Evolutionary conservation across 805 yeast species (phyloP), one percentile per base, ranked within the genome.

Genomic region (Kodamaea laetipori): DNA sequence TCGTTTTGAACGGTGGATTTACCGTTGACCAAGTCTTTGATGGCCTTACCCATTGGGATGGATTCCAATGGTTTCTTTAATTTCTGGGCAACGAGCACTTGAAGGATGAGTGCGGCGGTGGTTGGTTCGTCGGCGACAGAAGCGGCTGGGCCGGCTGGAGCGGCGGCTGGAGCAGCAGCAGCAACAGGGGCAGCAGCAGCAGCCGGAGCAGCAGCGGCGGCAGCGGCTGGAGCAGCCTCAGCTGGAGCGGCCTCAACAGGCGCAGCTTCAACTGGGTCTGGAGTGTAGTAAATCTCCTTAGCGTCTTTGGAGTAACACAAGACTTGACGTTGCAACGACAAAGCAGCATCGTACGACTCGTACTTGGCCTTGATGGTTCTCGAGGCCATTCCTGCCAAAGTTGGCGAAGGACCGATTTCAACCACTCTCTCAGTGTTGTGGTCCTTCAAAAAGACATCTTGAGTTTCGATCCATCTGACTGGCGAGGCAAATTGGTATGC

Each of bases 401-500:
- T 94, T 48, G 99, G 98, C 38, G 98, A 90, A 49, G 99, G 99
- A 44, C 99, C 99, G 52, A 94, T 88, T 71, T 94, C 99, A 54
- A 94, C 97, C 49, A 94, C 92, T 63, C 99, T 81, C 73, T 95
- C 99, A 49, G 97, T 86, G 71, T 92, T 90, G 80, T 81, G 85
- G 57, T 90, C 94, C 66, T 87, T 86, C 65, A 94, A 80, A 64
- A 94, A 86, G 46, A 94, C 98, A 74, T 94, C 99, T 72, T 94
- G 99, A 50, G 99, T 94, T 67, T 95, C 99, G 67, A 95, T 94
- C 98, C 99, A 94, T 78, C 98, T 84, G 53, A 94, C 99, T 37
- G 99, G 99, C 50, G 97, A 90, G 39, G 99, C 99, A 62, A 94
- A 94, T 71, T 94, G 99, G 73, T 90, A 94, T 43, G 99, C 98